A percentile compares a stretch with the other conserved stretches of the same genome.
phyloP scores from a whole-genome alignment of 2,329 filamentous ascomycete genomes.

The Paraconiothyrium sp. region DNA sequence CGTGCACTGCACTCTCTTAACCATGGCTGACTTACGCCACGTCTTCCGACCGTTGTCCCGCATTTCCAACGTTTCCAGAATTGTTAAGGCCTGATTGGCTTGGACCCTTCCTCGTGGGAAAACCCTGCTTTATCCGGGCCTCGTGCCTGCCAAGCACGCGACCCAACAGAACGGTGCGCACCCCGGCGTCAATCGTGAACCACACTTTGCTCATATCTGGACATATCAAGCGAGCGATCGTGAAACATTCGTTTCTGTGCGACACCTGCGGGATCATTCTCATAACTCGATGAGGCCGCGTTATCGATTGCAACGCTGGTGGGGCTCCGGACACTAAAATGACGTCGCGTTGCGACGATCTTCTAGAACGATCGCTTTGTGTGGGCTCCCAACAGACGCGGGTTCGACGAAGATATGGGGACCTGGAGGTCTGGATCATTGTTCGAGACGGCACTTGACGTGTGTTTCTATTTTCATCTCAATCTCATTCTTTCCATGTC shows the following conservation, averaged over 20 bases:
- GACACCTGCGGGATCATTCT: background rate
- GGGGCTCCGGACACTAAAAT: background rate
- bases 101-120: background rate
- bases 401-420: background rate
- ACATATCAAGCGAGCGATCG: background rate
- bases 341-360: slow-evolving; percentile 12
- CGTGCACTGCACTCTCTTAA: background rate
- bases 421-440: slow-evolving; percentile 5
- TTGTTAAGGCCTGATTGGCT: background rate
- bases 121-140: background rate
- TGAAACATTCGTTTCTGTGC: background rate
- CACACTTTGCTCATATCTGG: background rate
- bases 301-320: slow-evolving; percentile 8
- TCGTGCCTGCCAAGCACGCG: slow-evolving; percentile 7
- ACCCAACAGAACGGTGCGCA: background rate
- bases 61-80: background rate
- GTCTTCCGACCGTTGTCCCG: background rate
- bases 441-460: background rate
- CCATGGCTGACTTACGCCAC: background rate
- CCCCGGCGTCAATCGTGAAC: slow-evolving; percentile 4
- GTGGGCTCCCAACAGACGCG: slow-evolving; percentile 10
- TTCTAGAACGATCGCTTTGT: too few species aligned
- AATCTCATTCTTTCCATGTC: background rate
- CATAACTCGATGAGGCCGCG: background rate
- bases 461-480: slow-evolving; percentile 11